Evolutionary conservation across 2,329 filamentous ascomycete species (phyloP), one percentile per base, ranked within the genome.

Genomic region (Microthyrium microscopicum): DNA sequence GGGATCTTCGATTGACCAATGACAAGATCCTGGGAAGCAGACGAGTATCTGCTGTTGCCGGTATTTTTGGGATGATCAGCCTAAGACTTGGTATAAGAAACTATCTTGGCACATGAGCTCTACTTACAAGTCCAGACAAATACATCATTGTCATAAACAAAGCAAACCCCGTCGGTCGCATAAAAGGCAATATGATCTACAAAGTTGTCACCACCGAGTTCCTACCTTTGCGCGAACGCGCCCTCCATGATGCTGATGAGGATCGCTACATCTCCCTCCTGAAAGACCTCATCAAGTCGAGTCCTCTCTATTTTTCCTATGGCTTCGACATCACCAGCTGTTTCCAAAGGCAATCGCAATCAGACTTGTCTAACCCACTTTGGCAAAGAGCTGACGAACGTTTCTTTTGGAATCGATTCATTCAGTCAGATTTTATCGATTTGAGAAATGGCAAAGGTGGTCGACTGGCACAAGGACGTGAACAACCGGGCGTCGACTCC

Each of bases 291-390:
- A 68, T 98, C 45, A 78, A 79, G 53, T 75, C 71, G 9, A 81
- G 80, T 0, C 83, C 87, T 6, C 84, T 95, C 77, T 95, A 92
- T 67, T 98, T 94, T 50, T 95, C 89, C 37, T 98, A 98, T 62
- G 87, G 85, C 6, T 73, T 92, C 53, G 89, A 98, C 56, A 69
- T 98, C 42, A 98, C 89, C 45, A 98, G 92, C 63, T 85, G 73
- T 52, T 93, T 95, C 61, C 89, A 98, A 60, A 75, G 89, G 42
- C 89, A 95, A 53, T 75, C 85, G 3, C 73, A 85, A 44, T 64
- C 73, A 42, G 73, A 92, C 52, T 59, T 62, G 36, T 68, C 69
- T 12, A 62, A 68, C 35, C 85, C 89, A 9, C 58, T 95, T 37
- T 98, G 89, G 89, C 77, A 79, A 63, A 68, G 84, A 44, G 77